Evolutionary conservation across 139 green algal species (phyloP).

Genomic region (Volvox reticuliferus): DNA sequence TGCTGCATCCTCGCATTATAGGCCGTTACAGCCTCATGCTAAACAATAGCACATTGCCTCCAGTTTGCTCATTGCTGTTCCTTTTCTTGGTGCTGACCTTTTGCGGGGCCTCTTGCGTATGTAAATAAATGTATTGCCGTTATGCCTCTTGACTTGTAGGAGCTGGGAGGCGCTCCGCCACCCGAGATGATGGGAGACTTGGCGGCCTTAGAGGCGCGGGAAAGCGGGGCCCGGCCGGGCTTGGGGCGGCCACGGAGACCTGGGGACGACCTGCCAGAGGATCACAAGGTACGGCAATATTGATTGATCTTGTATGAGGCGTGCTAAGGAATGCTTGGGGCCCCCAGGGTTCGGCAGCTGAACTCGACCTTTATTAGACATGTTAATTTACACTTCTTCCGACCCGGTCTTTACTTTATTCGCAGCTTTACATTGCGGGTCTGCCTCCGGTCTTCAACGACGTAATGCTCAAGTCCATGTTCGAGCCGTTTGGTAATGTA

Average conservation of each 20-base stretch:
- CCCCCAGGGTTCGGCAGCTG: not conserved
- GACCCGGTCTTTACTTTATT: not conserved
- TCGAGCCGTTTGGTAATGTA: slow-evolving; percentile 82
- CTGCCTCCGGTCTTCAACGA: slow-evolving; percentile 78
- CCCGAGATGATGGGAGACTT: slow-evolving; percentile 64
- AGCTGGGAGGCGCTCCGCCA: slow-evolving; percentile 62
- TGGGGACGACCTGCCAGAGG: slow-evolving; percentile 56
- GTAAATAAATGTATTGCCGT: too few species aligned
- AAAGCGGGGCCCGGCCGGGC: not conserved
- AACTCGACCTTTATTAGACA: not conserved
- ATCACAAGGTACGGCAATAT: slow-evolving; percentile 53
- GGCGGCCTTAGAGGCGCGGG: not conserved
- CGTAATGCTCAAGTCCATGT: slow-evolving; percentile 71
- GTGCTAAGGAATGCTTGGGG: too few species aligned
- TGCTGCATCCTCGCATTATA: too few species aligned
- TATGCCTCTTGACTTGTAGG: slow-evolving; percentile 47
- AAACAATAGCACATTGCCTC: too few species aligned
- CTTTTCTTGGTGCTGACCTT: too few species aligned
- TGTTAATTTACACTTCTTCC: not conserved
- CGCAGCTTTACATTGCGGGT: slow-evolving; percentile 88
- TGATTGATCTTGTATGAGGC: too few species aligned
- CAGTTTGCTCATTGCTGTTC: too few species aligned
- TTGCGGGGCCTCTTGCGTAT: too few species aligned
- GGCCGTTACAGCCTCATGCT: too few species aligned
- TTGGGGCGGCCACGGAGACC: slow-evolving; percentile 16